Evolutionary conservation across 148 eudicot species (phyloP).

Genomic region (Polygonum aviculare): DNA sequence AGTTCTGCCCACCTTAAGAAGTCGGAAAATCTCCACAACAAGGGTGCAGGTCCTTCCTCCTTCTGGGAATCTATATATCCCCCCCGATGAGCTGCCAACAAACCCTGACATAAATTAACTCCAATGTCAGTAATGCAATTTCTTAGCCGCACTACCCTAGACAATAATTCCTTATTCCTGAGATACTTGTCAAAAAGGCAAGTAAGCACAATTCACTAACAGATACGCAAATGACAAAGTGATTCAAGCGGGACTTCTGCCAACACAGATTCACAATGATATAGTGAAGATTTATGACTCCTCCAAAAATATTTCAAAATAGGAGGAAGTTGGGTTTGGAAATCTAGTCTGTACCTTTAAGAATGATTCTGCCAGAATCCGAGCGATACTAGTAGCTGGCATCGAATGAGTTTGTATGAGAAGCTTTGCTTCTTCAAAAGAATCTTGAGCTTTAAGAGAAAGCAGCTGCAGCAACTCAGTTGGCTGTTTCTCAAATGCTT

Average conservation of each 20-base stretch:
- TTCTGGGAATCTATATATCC: slow-evolving; percentile 96
- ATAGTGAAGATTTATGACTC: background rate
- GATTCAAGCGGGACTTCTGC: background rate
- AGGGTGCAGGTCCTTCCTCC: slow-evolving; percentile 99
- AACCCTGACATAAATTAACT: slow-evolving; percentile 48
- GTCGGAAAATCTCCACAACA: slow-evolving; percentile 93
- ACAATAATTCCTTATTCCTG: background rate
- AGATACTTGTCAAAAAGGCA: background rate
- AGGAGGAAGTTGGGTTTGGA: background rate
- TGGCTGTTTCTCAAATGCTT: slow-evolving; percentile 91
- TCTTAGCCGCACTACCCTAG: background rate
- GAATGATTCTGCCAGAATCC: slow-evolving; percentile 92
- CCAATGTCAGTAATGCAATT: slow-evolving; percentile 11
- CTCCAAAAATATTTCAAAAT: background rate
- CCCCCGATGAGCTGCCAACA: slow-evolving; percentile 98
- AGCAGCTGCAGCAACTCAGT: slow-evolving; percentile 81
- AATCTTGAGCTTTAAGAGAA: slow-evolving; percentile 97
- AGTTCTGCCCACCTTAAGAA: slow-evolving; percentile 95
- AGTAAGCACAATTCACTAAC: background rate
- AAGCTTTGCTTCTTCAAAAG: slow-evolving; percentile 81
- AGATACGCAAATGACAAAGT: background rate
- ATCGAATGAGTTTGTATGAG: slow-evolving; percentile 77
- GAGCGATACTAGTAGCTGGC: slow-evolving; percentile 82
- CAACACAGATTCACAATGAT: background rate
- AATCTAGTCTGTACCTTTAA: slow-evolving; percentile 47